Evolutionary conservation across 345 rosid species (phyloP).

Genomic region (Populus alba): DNA sequence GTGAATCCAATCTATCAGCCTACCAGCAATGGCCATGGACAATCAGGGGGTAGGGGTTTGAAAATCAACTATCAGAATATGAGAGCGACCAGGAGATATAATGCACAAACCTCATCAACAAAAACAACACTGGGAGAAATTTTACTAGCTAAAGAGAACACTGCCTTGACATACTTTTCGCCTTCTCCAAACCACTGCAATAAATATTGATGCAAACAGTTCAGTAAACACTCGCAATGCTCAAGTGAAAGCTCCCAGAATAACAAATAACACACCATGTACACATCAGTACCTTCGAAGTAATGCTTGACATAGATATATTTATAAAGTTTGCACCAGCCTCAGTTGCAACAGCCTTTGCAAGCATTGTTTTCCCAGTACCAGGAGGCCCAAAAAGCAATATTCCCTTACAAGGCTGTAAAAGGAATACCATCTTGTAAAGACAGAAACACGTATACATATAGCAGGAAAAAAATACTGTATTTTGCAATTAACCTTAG

Average conservation of each 20-base stretch:
- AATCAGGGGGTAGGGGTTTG: neutral
- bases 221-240: neutral
- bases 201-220: neutral
- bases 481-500: slow-evolving; percentile 54
- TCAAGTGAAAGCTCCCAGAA: slow-evolving; percentile 7
- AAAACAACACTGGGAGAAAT: slow-evolving; percentile 97
- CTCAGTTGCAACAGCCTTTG: slow-evolving; percentile 98
- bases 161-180: slow-evolving; percentile 97
- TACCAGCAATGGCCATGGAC: neutral
- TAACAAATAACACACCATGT: neutral
- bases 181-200: slow-evolving; percentile 99
- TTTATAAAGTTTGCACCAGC: slow-evolving; percentile 98
- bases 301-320: slow-evolving; percentile 99
- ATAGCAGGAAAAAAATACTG: neutral
- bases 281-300: slow-evolving; percentile 68
- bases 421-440: neutral
- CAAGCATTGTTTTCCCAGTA: slow-evolving; percentile 99
- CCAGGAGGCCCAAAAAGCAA: slow-evolving; percentile 99
- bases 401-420: slow-evolving; percentile 97
- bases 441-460: neutral
- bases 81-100: neutral
- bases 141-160: slow-evolving; percentile 96
- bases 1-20: neutral
- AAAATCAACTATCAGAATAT: neutral
- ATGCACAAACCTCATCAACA: slow-evolving; percentile 82